Evolutionary conservation across 139 green algal species (phyloP).

Genomic region (Tetraselmis striata): DNA sequence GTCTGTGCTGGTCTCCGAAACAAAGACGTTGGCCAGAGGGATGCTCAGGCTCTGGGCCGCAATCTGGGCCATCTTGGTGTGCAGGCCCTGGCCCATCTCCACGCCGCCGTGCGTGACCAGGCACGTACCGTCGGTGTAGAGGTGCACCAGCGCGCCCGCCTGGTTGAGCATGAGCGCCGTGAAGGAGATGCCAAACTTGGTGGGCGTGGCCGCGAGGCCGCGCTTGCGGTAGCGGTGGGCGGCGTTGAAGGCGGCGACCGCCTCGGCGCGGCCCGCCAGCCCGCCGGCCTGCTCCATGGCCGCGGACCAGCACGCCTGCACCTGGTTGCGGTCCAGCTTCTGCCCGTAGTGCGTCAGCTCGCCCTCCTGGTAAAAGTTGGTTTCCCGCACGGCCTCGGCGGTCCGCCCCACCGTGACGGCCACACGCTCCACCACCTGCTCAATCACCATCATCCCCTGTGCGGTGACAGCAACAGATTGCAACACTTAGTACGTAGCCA

Average conservation of each 20-base stretch:
- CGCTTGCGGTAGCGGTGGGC: slow-evolving; percentile 72
- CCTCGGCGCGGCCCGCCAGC: not conserved
- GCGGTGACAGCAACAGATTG: no score
- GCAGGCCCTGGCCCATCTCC: slow-evolving; percentile 97
- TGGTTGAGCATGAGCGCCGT: slow-evolving; percentile 67
- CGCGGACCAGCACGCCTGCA: slow-evolving; percentile 49
- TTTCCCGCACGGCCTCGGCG: slow-evolving; percentile 33
- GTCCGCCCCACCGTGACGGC: slow-evolving; percentile 28
- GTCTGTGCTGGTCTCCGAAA: slow-evolving; percentile 90
- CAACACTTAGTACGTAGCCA: no score
- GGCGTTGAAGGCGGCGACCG: slow-evolving; percentile 41
- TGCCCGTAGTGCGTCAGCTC: slow-evolving; percentile 80
- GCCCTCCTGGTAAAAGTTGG: slow-evolving; percentile 79
- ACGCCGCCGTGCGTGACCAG: slow-evolving; percentile 93
- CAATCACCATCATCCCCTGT: slow-evolving; percentile 18
- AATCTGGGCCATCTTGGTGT: slow-evolving; percentile 94
- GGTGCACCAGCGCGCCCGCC: slow-evolving; percentile 86
- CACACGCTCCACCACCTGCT: slow-evolving; percentile 72
- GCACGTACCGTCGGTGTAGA: slow-evolving; percentile 90
- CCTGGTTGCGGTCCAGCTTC: slow-evolving; percentile 32
- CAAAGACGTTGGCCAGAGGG: slow-evolving; percentile 74
- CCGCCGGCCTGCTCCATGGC: slow-evolving; percentile 14
- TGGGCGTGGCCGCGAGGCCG: slow-evolving; percentile 77
- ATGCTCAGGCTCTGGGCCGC: slow-evolving; percentile 71
- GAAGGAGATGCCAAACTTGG: slow-evolving; percentile 98